A percentile compares a stretch with the other conserved stretches of the same genome.
Conservation (phyloP, 2,329 filamentous ascomycete genomes). For the Clonostachys rosea region DNA sequence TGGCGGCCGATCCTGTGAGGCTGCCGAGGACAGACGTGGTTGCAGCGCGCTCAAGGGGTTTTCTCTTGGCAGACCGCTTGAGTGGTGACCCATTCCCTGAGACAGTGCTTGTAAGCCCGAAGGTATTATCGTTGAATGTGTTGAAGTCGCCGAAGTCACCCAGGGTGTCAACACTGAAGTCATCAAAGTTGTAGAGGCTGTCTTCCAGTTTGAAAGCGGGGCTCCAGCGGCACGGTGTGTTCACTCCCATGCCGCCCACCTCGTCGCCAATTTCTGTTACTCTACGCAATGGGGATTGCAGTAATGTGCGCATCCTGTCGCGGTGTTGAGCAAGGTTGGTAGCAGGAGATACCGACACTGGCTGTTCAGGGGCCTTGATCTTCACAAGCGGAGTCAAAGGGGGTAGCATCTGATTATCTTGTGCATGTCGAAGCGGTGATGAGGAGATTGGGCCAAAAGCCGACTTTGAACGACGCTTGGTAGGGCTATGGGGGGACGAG, state of each 20-base stretch:
- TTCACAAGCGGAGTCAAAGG: constrained; percentile 83
- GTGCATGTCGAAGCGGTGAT: constrained; percentile 57
- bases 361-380: constrained; percentile 55
- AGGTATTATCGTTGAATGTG: too few relatives aligned
- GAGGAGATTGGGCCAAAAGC: constrained; percentile 55
- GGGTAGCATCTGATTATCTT: constrained; percentile 60
- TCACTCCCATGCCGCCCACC: too few relatives aligned
- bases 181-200: constrained; percentile 35
- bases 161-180: too few relatives aligned
- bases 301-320: constrained; percentile 14
- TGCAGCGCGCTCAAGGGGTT: constrained; percentile 55
- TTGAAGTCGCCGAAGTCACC: too few relatives aligned
- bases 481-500: constrained; percentile 90
- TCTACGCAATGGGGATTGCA: too few relatives aligned
- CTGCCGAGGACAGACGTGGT: too few relatives aligned
- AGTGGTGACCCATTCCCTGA: constrained; percentile 54
- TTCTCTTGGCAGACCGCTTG: constrained; percentile 57
- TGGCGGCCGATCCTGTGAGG: constrained; percentile 16
- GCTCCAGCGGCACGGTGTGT: constrained; percentile 48
- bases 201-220: constrained; percentile 64
- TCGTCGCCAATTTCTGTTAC: too few relatives aligned
- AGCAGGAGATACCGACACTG: constrained; percentile 83
- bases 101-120: not conserved
- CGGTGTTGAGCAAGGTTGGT: constrained; percentile 89
- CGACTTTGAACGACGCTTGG: constrained; percentile 56